phyloP scores from a whole-genome alignment of 1,139 yeast species.

The Protomyces gravidus region DNA sequence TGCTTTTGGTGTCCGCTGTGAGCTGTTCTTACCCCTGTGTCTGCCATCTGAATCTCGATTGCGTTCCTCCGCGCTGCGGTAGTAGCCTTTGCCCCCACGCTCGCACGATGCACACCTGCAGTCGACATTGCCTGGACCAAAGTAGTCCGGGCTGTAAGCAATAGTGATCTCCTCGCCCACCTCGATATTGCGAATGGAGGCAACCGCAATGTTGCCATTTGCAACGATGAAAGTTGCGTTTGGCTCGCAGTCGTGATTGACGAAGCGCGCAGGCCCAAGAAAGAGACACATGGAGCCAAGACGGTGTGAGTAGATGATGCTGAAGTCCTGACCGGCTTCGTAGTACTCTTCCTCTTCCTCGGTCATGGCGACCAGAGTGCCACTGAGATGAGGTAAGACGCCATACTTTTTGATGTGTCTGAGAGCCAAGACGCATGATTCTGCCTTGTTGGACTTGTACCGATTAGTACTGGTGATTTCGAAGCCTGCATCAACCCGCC shows the following conservation, averaged over 20 bases:
- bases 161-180: slow-evolving; percentile 51
- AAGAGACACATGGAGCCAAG: slow-evolving; percentile 43
- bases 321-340: slow-evolving; percentile 45
- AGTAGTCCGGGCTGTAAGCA: slow-evolving; percentile 45
- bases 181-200: slow-evolving; percentile 41
- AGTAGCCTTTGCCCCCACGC: slow-evolving; percentile 37
- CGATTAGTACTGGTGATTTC: slow-evolving; percentile 47
- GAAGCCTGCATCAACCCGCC: slow-evolving; percentile 44
- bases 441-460: slow-evolving; percentile 40
- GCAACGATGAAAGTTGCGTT: slow-evolving; percentile 44
- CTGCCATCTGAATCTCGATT: background rate
- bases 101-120: slow-evolving; percentile 50
- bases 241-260: slow-evolving; percentile 49
- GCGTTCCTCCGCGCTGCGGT: background rate
- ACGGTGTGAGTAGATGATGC: slow-evolving; percentile 44
- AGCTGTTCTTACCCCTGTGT: too few relatives aligned
- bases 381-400: slow-evolving; percentile 42
- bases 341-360: slow-evolving; percentile 35
- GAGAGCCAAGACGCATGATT: slow-evolving; percentile 47
- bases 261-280: slow-evolving; percentile 51
- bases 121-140: slow-evolving; percentile 45
- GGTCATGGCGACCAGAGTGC: slow-evolving; percentile 43
- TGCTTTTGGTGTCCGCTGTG: too few relatives aligned
- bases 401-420: slow-evolving; percentile 40
- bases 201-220: slow-evolving; percentile 39